Percentiles rank a stretch among this genome's conserved stretches.
phyloP scores from a whole-genome alignment of 331 rosid genomes.

The Rosa hybrid region DNA sequence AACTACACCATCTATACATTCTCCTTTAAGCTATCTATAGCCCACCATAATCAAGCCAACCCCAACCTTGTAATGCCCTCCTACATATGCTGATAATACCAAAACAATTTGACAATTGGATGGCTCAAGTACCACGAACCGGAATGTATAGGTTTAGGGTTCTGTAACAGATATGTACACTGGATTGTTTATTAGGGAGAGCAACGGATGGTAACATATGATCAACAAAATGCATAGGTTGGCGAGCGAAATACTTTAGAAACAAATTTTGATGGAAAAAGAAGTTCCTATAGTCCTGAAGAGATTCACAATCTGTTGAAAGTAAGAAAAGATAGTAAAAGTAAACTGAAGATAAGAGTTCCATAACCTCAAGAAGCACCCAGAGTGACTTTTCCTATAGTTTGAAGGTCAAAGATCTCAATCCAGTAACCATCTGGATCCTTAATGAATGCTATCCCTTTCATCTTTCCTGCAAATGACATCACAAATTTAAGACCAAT shows the following conservation, averaged over 20 bases:
- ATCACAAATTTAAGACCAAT: background rate
- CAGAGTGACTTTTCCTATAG: slow-evolving; percentile 44
- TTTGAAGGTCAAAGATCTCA: slow-evolving; percentile 85
- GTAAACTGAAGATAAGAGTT: slow-evolving; percentile 33
- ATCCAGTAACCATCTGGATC: slow-evolving; percentile 99
- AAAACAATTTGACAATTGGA: background rate
- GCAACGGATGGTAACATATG: background rate
- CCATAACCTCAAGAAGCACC: slow-evolving; percentile 38
- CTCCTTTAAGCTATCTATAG: background rate
- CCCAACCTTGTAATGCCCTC: background rate
- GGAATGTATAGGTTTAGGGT: background rate
- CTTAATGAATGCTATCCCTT: slow-evolving; percentile 87
- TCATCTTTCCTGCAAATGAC: slow-evolving; percentile 78
- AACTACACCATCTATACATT: background rate
- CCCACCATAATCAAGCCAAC: background rate
- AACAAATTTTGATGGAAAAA: background rate
- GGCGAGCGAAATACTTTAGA: background rate
- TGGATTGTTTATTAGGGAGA: background rate
- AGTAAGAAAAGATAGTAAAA: background rate
- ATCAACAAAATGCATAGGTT: background rate
- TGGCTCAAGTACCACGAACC: slow-evolving; percentile 4
- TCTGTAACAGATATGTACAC: background rate
- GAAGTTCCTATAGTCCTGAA: background rate
- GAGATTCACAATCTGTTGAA: background rate
- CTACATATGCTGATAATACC: background rate